Conservation (phyloP, 148 eudicot genomes). For the Persicaria tinctoria region DNA sequence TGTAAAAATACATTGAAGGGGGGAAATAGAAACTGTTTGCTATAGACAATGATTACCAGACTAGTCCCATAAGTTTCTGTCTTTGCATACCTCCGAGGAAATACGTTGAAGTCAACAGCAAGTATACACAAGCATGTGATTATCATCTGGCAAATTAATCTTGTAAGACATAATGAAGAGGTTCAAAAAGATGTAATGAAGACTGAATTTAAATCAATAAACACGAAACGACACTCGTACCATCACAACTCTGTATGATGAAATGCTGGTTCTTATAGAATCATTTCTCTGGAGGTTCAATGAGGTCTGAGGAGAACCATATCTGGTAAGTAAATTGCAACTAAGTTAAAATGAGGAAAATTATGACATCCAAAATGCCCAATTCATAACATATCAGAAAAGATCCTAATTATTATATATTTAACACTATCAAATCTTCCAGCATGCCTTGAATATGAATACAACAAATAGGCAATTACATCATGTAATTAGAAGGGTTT, state of each 20-base stretch:
- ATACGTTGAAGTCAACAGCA: slow-evolving; percentile 91
- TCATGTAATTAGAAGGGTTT: neutral
- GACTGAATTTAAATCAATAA: neutral
- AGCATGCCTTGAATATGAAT: slow-evolving; percentile 3
- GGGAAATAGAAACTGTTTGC: neutral
- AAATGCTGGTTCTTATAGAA: slow-evolving; percentile 43
- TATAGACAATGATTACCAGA: slow-evolving; percentile 49
- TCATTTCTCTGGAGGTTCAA: slow-evolving; percentile 18
- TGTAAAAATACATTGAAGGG: too few relatives aligned
- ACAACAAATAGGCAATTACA: neutral
- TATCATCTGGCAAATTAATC: slow-evolving; percentile 63
- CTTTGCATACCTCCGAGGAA: slow-evolving; percentile 88
- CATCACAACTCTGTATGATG: slow-evolving; percentile 71
- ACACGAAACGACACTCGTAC: slow-evolving; percentile 24
- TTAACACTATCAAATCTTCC: neutral
- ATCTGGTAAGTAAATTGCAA: slow-evolving; percentile 32
- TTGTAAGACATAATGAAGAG: slow-evolving; percentile 28
- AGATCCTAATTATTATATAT: neutral
- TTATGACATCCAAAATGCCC: too few relatives aligned
- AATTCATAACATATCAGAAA: neutral
- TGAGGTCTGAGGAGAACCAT: slow-evolving; percentile 23
- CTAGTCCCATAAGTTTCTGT: slow-evolving; percentile 93
- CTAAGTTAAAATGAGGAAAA: neutral
- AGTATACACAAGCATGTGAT: slow-evolving; percentile 74
- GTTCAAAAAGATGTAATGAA: slow-evolving; percentile 12